Conservation (phyloP, 345 rosid genomes). For the Arabis hirsuta region DNA sequence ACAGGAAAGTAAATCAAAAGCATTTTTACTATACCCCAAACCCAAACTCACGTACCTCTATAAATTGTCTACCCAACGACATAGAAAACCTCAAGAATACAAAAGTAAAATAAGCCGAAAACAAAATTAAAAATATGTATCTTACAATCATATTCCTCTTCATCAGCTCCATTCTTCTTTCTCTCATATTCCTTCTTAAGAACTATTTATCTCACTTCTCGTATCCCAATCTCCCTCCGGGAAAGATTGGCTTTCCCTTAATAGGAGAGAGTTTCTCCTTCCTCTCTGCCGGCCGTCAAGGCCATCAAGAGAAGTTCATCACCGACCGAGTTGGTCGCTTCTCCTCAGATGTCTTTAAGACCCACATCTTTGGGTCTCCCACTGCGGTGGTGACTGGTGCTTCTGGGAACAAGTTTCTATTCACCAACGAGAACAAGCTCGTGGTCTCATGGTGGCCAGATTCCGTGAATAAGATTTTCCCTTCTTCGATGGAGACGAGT, state of each 20-base stretch:
- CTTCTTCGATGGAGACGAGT: slow-evolving; percentile 43
- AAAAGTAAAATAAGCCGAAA: neutral
- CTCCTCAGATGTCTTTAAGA: slow-evolving; percentile 46
- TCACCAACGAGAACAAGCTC: slow-evolving; percentile 51
- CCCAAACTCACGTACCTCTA: neutral
- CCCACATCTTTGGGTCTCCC: slow-evolving; percentile 43
- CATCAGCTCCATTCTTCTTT: slow-evolving; percentile 1
- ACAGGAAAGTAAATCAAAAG: too few relatives aligned
- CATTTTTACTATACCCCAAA: neutral
- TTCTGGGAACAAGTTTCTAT: slow-evolving; percentile 49
- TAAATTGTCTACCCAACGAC: neutral
- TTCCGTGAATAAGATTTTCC: slow-evolving; percentile 51
- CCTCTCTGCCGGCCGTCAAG: slow-evolving; percentile 44
- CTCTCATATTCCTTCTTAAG: slow-evolving; percentile 24
- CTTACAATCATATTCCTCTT: slow-evolving; percentile 26
- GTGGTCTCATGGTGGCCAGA: slow-evolving; percentile 55
- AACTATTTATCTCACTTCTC: slow-evolving; percentile 32
- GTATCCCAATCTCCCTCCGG: slow-evolving; percentile 47
- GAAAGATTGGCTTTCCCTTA: slow-evolving; percentile 42
- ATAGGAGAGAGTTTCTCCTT: slow-evolving; percentile 52
- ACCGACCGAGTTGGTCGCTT: slow-evolving; percentile 40
- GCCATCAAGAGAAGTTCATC: slow-evolving; percentile 50
- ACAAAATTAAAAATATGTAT: neutral
- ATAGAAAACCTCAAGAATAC: neutral
- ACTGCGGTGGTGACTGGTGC: slow-evolving; percentile 47